Conservation (phyloP, 495 filamentous ascomycete genomes). For the Neurospora tetrasperma region DNA sequence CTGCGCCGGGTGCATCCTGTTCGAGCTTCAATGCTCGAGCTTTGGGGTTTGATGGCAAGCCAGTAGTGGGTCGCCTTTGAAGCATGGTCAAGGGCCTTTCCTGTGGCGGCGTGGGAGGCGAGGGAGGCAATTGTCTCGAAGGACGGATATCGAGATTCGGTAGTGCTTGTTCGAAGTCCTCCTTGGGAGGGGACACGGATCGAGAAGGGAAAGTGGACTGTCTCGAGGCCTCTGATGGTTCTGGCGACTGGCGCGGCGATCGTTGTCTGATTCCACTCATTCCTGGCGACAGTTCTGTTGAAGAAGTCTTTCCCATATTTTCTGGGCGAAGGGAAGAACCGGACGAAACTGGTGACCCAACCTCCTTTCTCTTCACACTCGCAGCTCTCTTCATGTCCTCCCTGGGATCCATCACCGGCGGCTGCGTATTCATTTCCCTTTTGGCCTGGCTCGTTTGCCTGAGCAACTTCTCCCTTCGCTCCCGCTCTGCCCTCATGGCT, state of each 20-base stretch:
- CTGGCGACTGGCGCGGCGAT: constrained; percentile 25
- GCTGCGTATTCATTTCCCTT: constrained; percentile 18
- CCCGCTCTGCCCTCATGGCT: constrained; percentile 37
- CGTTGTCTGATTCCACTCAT: constrained; percentile 31
- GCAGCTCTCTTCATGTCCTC: constrained; percentile 26
- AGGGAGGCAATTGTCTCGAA: constrained; percentile 22
- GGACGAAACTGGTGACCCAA: constrained; percentile 17
- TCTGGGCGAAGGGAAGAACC: constrained; percentile 9
- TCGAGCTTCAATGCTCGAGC: constrained; percentile 29
- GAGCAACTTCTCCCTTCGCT: constrained; percentile 22
- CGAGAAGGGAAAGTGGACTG: not conserved
- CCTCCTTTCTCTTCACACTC: constrained; percentile 35
- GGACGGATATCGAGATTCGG: constrained; percentile 21
- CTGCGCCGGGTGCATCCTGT: constrained; percentile 16
- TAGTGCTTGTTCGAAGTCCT: not conserved
- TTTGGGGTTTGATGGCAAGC: constrained; percentile 40
- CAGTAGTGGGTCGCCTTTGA: constrained; percentile 37
- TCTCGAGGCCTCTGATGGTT: not conserved
- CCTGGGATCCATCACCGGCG: constrained; percentile 19
- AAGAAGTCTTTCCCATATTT: constrained; percentile 16
- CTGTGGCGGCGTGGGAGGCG: constrained; percentile 19
- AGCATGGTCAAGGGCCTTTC: constrained; percentile 31
- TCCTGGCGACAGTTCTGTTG: constrained; percentile 37
- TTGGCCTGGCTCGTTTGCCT: constrained; percentile 12
- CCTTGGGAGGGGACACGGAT: not conserved